A percentile compares a stretch with the other conserved stretches of the same genome.
phyloP scores from a whole-genome alignment of 495 filamentous ascomycete species.

The Podospora bellae-mahoneyi region DNA sequence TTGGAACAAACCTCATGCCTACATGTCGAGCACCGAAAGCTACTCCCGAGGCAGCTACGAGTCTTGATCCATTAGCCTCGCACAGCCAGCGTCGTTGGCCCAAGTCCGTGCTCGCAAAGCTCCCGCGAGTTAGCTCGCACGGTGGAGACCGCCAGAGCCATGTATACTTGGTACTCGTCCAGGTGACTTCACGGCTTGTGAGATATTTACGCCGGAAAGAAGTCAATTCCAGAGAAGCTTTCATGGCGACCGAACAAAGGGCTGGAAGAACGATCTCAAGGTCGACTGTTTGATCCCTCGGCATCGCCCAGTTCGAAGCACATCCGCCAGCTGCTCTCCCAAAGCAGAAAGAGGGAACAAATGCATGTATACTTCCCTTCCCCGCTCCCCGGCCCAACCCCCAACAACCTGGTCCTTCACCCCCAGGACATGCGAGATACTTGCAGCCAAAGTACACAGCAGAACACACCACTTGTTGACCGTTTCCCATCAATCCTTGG shows the following conservation, averaged over 20 bases:
- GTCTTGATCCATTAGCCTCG: not conserved
- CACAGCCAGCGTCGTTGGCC: not conserved
- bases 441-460: constrained; percentile 19
- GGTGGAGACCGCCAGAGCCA: not conserved
- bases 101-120: not conserved
- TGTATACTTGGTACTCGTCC: not conserved
- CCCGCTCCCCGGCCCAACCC: not conserved
- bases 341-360: not conserved
- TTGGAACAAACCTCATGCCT: not conserved
- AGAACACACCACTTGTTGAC: not conserved
- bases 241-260: not conserved
- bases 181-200: not conserved
- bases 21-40: not conserved
- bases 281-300: not conserved
- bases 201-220: not conserved
- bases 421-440: constrained; percentile 20
- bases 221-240: not conserved
- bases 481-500: not conserved
- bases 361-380: not conserved
- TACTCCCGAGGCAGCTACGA: no score
- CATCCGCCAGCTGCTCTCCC: not conserved
- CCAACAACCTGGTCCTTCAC: not conserved
- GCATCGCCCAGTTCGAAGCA: not conserved
- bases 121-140: not conserved
- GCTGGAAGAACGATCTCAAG: not conserved